phyloP scores from a whole-genome alignment of 345 rosid genomes.

The Camelina sativa region DNA sequence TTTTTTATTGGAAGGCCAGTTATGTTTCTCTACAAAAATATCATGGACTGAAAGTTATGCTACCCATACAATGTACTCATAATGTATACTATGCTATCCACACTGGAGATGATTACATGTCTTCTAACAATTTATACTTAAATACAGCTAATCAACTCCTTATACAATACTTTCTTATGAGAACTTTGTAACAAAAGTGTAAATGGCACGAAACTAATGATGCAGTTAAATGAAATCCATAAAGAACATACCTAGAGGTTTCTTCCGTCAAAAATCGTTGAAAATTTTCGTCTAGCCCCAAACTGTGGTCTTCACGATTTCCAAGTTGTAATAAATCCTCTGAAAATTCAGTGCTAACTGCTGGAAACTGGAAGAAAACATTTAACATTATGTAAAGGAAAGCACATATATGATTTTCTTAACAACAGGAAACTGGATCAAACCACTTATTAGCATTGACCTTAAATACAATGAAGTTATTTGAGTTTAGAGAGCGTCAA shows the following conservation, averaged over 20 bases:
- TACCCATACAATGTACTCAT: conserved; percentile 15
- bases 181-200: not conserved
- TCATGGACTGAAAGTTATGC: conserved; percentile 22
- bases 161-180: not conserved
- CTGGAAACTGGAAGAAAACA: conserved; percentile 79
- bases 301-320: conserved; percentile 60
- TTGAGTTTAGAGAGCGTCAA: conserved; percentile 17
- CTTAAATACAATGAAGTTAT: conserved; percentile 19
- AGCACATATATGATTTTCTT: conserved; percentile 8
- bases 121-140: not conserved
- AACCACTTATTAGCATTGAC: conserved; percentile 19
- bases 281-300: conserved; percentile 59
- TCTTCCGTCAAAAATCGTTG: conserved; percentile 63
- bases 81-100: conserved; percentile 22
- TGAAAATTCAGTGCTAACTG: conserved; percentile 56
- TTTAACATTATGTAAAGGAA: conserved; percentile 13
- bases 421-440: conserved; percentile 21
- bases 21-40: conserved; percentile 24
- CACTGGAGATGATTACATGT: conserved; percentile 15
- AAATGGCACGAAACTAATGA: conserved; percentile 20
- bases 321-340: conserved; percentile 63
- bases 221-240: conserved; percentile 17
- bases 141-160: conserved; percentile 12
- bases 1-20: conserved; percentile 17
- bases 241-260: conserved; percentile 60